Conservation (phyloP, 306 rosid genomes). For the Quillaja saponaria region DNA sequence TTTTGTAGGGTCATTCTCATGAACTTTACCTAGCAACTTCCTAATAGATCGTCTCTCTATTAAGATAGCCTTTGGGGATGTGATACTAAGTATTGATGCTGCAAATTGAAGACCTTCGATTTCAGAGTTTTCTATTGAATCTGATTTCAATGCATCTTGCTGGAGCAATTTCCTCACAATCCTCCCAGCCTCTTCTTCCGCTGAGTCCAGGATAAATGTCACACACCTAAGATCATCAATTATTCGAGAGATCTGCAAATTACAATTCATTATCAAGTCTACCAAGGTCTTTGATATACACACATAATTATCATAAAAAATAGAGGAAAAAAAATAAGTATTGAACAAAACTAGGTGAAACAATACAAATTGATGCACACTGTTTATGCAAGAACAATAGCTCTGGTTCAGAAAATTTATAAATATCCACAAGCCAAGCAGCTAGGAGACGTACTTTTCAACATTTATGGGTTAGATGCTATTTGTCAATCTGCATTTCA, state of each 20-base stretch:
- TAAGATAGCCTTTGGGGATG: constrained; percentile 51
- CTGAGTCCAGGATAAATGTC: constrained; percentile 54
- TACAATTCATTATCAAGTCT: constrained; percentile 34
- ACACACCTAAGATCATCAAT: constrained; percentile 56
- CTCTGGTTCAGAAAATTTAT: constrained; percentile 3
- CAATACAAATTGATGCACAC: constrained; percentile 1
- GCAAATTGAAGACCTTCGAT: constrained; percentile 61
- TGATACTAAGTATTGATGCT: constrained; percentile 58
- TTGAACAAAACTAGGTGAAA: constrained; percentile 4
- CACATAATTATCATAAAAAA: background rate
- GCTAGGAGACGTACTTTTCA: constrained; percentile 28
- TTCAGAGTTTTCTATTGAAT: constrained; percentile 51
- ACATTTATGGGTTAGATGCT: constrained; percentile 4
- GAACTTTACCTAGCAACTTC: constrained; percentile 50
- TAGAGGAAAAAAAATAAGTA: constrained; percentile 10
- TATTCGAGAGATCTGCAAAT: constrained; percentile 71
- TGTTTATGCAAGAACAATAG: background rate
- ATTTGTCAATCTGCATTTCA: background rate
- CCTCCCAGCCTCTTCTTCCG: constrained; percentile 75
- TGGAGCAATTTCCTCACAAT: constrained; percentile 53
- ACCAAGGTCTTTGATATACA: constrained; percentile 20
- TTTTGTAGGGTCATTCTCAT: constrained; percentile 44
- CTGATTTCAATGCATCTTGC: constrained; percentile 43
- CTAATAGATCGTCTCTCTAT: constrained; percentile 65
- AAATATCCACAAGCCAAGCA: background rate